These are phyloP conservation scores for Podochytrium sp. DNA, from an alignment of 192 early-diverging fungal genomes.

Conservation along the genomic window DNA sequence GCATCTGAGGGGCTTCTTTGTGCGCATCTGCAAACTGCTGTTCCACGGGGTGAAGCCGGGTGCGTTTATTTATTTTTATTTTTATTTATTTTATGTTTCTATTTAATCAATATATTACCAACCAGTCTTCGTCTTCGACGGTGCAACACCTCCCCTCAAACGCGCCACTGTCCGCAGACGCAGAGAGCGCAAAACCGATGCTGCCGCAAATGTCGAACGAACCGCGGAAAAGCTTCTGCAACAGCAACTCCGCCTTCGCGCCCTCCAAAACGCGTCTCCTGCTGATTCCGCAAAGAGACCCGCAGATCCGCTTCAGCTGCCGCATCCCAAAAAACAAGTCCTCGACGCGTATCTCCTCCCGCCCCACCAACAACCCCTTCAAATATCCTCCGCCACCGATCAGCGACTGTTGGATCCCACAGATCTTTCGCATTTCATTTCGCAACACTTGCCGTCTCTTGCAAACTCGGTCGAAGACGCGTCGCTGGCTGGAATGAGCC, in stretches of 20 bases:
- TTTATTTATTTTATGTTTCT: neutral
- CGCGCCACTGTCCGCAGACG: slow-evolving; percentile 62
- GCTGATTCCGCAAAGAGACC: neutral
- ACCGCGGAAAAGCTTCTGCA: slow-evolving; percentile 85
- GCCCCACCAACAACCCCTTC: slow-evolving; percentile 2
- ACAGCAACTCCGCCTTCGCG: slow-evolving; percentile 75
- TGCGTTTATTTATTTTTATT: slow-evolving; percentile 53
- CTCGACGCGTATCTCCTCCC: slow-evolving; percentile 20
- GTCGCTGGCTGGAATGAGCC: neutral
- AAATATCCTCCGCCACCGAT: slow-evolving; percentile 12
- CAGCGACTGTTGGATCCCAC: slow-evolving; percentile 27
- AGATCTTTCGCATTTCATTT: slow-evolving; percentile 21
- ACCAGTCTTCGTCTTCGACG: slow-evolving; percentile 95
- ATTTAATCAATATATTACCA: neutral
- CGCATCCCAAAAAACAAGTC: neutral
- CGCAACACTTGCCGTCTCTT: slow-evolving; percentile 48
- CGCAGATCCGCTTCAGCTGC: neutral
- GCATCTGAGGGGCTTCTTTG: slow-evolving; percentile 91
- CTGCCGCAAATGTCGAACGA: slow-evolving; percentile 59
- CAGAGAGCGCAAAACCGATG: slow-evolving; percentile 39
- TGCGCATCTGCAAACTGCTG: slow-evolving; percentile 91
- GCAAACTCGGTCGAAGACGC: slow-evolving; percentile 2
- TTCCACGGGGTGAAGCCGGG: slow-evolving; percentile 83
- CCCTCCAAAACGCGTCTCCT: slow-evolving; percentile 45
- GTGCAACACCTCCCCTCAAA: slow-evolving; percentile 86